Evolutionary conservation across 2,329 filamentous ascomycete species (phyloP).

Genomic region (Cladosporium halotolerans): DNA sequence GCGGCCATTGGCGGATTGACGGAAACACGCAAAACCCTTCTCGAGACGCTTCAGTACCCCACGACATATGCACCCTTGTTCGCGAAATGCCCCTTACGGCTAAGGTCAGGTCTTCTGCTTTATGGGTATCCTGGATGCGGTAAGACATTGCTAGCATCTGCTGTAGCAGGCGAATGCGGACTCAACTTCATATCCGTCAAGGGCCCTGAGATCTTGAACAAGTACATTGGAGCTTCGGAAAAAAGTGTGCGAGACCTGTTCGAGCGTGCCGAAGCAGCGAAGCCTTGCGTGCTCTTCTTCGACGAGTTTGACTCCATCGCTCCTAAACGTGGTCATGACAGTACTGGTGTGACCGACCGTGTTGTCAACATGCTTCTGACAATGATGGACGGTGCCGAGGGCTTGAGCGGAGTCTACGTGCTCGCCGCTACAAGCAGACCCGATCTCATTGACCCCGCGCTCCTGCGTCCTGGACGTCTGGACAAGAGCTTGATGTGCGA

Average conservation of each 20-base stretch:
- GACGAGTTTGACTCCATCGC: constrained; percentile 98
- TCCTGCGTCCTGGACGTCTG: constrained; percentile 82
- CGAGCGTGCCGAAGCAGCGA: constrained; percentile 81
- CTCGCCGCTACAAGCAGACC: constrained; percentile 89
- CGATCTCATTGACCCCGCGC: constrained; percentile 89
- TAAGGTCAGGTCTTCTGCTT: constrained; percentile 84
- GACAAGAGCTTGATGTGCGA: constrained; percentile 93
- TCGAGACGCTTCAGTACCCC: constrained; percentile 93
- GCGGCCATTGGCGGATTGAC: constrained; percentile 83
- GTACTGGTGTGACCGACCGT: constrained; percentile 94
- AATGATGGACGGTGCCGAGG: constrained; percentile 98
- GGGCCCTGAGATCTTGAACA: constrained; percentile 95
- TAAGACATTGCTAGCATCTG: constrained; percentile 90
- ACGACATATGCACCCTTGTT: constrained; percentile 98
- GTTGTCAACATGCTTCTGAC: constrained; percentile 98
- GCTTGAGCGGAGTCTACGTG: constrained; percentile 89
- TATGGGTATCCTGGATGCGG: constrained; percentile 96
- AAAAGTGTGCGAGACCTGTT: constrained; percentile 95
- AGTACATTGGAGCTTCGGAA: constrained; percentile 96
- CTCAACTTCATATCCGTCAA: constrained; percentile 99
- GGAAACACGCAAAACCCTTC: constrained; percentile 79
- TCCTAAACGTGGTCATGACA: constrained; percentile 93
- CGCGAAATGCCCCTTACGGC: constrained; percentile 85
- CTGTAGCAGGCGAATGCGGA: constrained; percentile 94
- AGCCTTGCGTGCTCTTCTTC: constrained; percentile 93